phyloP scores from a whole-genome alignment of 2,329 filamentous ascomycete genomes.

The Exutisphaerella laricina region DNA sequence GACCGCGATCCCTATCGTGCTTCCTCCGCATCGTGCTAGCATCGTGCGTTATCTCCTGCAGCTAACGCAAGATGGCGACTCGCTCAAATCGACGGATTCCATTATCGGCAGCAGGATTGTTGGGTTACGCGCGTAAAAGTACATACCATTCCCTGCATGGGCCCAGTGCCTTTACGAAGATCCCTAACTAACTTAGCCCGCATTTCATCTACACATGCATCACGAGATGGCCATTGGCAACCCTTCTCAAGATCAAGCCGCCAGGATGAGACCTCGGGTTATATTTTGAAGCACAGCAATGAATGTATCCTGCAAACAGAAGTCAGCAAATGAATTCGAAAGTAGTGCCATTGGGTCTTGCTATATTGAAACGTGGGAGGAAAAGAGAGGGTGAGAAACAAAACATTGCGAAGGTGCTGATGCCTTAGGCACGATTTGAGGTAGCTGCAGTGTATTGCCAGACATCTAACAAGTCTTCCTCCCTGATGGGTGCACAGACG shows the following conservation, averaged over 20 bases:
- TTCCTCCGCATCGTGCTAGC: no score
- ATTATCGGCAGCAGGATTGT: conserved; percentile 47
- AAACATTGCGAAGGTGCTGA: no score
- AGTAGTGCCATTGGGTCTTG: conserved; percentile 19
- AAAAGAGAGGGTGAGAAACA: no score
- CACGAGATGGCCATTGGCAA: conserved; percentile 39
- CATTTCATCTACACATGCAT: conserved; percentile 31
- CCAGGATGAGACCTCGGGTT: conserved; percentile 40
- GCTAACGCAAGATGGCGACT: no score
- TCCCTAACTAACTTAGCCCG: conserved; percentile 37
- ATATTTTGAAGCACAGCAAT: conserved; percentile 19
- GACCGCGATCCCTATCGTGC: no score
- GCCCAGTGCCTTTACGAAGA: conserved; percentile 40
- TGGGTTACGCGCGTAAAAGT: conserved; percentile 51
- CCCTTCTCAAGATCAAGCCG: conserved; percentile 43
- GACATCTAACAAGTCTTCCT: no score
- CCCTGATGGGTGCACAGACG: no score
- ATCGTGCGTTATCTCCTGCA: no score
- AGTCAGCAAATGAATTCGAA: conserved; percentile 24
- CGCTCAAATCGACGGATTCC: no score
- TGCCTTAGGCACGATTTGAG: no score
- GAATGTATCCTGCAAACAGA: no score
- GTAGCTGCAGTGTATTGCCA: no score
- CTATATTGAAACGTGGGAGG: conserved; percentile 31
- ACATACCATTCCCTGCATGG: conserved; percentile 38